Percentiles rank a stretch among this genome's conserved stretches.
Conservation (phyloP, 176 grass and related monocot genomes). For the Rhynchospora tenuis region DNA sequence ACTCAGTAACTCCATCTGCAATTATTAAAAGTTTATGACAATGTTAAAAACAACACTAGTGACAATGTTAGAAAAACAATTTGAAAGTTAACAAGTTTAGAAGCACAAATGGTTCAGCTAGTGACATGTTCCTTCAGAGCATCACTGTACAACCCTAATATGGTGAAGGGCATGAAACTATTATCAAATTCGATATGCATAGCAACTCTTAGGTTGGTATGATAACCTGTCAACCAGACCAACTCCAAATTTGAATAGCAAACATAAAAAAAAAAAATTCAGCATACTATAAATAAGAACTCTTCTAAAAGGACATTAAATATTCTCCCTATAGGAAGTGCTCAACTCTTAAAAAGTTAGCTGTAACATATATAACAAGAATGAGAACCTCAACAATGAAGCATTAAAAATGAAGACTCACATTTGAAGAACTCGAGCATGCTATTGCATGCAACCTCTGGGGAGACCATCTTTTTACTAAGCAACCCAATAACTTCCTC, state of each 20-base stretch:
- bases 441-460: conserved; percentile 56
- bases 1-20: conserved; percentile 94
- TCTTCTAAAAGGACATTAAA: neutral
- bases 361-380: neutral
- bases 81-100: neutral
- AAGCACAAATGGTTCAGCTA: neutral
- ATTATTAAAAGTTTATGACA: neutral
- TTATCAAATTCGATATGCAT: neutral
- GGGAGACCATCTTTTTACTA: conserved; percentile 45
- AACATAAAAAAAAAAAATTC: neutral
- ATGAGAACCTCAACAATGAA: neutral
- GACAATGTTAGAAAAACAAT: neutral
- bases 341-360: neutral
- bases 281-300: neutral
- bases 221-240: neutral
- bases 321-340: neutral
- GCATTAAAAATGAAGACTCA: conserved; percentile 37
- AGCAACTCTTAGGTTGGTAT: neutral
- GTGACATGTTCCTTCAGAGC: neutral
- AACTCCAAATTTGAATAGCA: neutral
- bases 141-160: neutral
- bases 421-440: conserved; percentile 98
- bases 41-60: neutral
- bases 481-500: conserved; percentile 69
- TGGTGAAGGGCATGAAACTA: neutral